A percentile compares a stretch with the other conserved stretches of the same genome.
These are phyloP conservation scores for Escallonia rubra DNA, from an alignment of 129 eudicot species.

Conservation along the genomic window DNA sequence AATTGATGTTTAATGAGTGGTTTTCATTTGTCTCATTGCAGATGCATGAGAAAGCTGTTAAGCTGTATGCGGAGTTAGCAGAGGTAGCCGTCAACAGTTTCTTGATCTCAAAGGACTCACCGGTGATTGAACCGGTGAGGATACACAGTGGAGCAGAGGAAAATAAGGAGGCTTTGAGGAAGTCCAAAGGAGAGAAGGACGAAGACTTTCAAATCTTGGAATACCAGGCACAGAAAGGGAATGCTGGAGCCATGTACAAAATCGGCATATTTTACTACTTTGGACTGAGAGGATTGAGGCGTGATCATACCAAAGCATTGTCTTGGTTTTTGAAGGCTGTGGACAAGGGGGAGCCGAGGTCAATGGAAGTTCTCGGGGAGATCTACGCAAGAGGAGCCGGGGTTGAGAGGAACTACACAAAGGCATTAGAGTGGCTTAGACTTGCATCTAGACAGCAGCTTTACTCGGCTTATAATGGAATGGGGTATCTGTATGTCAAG, in stretches of 20 bases:
- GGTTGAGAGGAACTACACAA: conserved; percentile 80
- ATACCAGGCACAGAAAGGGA: conserved; percentile 97
- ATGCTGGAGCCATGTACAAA: conserved; percentile 87
- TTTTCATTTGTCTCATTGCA: conserved; percentile 35
- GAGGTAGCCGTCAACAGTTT: conserved; percentile 93
- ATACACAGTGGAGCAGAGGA: conserved; percentile 93
- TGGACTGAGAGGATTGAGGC: conserved; percentile 92
- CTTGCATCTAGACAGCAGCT: conserved; percentile 89
- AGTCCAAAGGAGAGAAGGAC: conserved; percentile 93
- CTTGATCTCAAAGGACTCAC: conserved; percentile 83
- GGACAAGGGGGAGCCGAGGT: conserved; percentile 87
- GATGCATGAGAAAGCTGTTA: conserved; percentile 83
- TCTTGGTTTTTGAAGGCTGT: conserved; percentile 92
- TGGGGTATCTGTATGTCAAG: conserved; percentile 91
- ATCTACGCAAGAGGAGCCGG: conserved; percentile 93
- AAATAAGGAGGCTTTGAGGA: conserved; percentile 87
- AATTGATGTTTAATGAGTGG: background rate
- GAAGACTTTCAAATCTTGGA: conserved; percentile 96
- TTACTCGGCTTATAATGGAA: conserved; percentile 95
- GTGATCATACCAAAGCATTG: conserved; percentile 83
- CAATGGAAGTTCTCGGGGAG: conserved; percentile 99
- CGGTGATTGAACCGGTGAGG: conserved; percentile 86
- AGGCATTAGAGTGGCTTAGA: conserved; percentile 85
- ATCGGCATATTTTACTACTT: conserved; percentile 87
- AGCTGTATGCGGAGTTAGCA: conserved; percentile 88